Conservation (phyloP, 441 rosid genomes). For the Omphalea diandra region DNA sequence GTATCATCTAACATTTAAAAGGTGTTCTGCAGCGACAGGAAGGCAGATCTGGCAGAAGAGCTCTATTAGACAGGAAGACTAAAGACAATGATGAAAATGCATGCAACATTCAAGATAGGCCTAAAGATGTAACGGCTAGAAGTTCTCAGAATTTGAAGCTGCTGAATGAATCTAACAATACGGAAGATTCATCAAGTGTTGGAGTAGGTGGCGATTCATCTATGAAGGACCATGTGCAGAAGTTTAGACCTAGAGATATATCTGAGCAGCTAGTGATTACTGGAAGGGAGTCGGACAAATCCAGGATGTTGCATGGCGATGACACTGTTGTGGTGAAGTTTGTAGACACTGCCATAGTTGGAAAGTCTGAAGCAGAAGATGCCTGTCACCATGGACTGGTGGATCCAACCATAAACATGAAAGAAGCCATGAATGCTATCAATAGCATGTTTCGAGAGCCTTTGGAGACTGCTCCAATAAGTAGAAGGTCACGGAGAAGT, state of each 20-base stretch:
- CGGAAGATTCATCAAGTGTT: background rate
- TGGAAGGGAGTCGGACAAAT: slow-evolving; percentile 35
- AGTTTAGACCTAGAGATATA: slow-evolving; percentile 17
- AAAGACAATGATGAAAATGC: slow-evolving; percentile 36
- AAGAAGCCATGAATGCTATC: slow-evolving; percentile 83
- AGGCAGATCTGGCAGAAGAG: slow-evolving; percentile 36
- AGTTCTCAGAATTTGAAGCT: slow-evolving; percentile 28
- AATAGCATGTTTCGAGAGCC: slow-evolving; percentile 87
- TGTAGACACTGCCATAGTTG: slow-evolving; percentile 71
- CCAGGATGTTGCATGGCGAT: slow-evolving; percentile 32
- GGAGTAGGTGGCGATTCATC: background rate
- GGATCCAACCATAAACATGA: slow-evolving; percentile 80
- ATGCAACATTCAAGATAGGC: slow-evolving; percentile 16
- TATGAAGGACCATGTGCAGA: slow-evolving; percentile 13
- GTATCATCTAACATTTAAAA: slow-evolving; percentile 27
- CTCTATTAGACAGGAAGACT: slow-evolving; percentile 31
- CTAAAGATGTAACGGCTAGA: slow-evolving; percentile 12
- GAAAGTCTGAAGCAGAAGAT: slow-evolving; percentile 74
- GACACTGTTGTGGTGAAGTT: slow-evolving; percentile 56
- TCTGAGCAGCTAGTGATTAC: slow-evolving; percentile 26
- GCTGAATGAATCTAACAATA: slow-evolving; percentile 23
- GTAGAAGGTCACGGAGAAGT: slow-evolving; percentile 43
- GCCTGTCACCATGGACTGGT: slow-evolving; percentile 87
- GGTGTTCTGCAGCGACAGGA: slow-evolving; percentile 42
- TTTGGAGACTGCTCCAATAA: slow-evolving; percentile 51